phyloP scores from a whole-genome alignment of 2,329 filamentous ascomycete genomes.

The Cladophialophora bantiana region DNA sequence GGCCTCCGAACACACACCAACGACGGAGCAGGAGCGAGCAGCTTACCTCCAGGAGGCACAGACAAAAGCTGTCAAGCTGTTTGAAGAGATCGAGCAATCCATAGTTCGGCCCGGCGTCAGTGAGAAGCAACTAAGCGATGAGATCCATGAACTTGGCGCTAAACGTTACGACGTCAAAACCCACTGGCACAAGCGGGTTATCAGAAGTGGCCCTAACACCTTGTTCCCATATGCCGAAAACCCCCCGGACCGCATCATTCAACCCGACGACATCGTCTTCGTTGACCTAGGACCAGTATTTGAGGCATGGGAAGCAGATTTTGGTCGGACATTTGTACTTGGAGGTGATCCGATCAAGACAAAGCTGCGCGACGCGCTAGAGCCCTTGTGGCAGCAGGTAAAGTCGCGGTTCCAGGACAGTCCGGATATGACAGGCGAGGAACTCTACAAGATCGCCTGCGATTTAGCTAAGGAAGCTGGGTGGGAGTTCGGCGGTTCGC shows the following conservation, averaged over 20 bases:
- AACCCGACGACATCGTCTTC: constrained; percentile 59
- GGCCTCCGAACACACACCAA: neutral
- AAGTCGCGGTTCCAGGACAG: constrained; percentile 50
- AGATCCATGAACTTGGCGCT: constrained; percentile 56
- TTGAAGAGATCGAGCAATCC: constrained; percentile 56
- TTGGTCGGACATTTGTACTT: constrained; percentile 61
- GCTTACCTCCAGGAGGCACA: constrained; percentile 54
- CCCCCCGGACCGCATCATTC: constrained; percentile 57
- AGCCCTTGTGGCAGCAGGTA: constrained; percentile 57
- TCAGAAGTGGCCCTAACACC: constrained; percentile 60
- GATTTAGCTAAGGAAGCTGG: constrained; percentile 50
- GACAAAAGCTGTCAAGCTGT: constrained; percentile 55
- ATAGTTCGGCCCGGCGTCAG: constrained; percentile 57
- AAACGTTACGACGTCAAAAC: constrained; percentile 55
- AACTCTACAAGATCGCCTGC: constrained; percentile 56
- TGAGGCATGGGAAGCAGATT: constrained; percentile 62
- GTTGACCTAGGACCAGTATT: constrained; percentile 62
- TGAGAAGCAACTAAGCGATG: constrained; percentile 57
- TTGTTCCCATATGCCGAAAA: constrained; percentile 58
- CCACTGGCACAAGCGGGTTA: constrained; percentile 62
- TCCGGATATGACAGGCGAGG: constrained; percentile 57
- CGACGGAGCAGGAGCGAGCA: constrained; percentile 20
- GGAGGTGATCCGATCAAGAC: constrained; percentile 56
- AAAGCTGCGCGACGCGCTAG: constrained; percentile 54
- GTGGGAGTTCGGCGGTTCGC: constrained; percentile 54